These are phyloP conservation scores for Fonsecaea monophora DNA, from an alignment of 2,329 filamentous ascomycete species.

Conservation along the genomic window DNA sequence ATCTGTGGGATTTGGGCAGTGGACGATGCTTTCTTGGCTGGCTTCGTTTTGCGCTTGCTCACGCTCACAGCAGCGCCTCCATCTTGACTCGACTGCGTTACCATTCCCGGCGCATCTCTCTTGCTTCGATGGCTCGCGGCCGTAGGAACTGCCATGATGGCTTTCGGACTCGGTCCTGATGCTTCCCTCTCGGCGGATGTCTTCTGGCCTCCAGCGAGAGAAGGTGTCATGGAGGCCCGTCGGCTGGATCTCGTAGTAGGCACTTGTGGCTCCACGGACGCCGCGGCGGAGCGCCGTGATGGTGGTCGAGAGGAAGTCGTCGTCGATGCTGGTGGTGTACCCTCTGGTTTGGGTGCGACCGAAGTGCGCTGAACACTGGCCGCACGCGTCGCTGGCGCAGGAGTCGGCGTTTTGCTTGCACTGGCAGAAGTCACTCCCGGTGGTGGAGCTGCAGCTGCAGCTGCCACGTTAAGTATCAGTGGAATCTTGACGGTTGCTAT, in stretches of 20 bases:
- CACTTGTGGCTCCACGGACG: slow-evolving; percentile 33
- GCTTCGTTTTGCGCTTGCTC: slow-evolving; percentile 64
- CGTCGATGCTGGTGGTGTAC: slow-evolving; percentile 39
- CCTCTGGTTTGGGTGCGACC: slow-evolving; percentile 37
- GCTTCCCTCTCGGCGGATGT: slow-evolving; percentile 49
- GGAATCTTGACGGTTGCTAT: slow-evolving; percentile 40
- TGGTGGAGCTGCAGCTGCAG: slow-evolving; percentile 22
- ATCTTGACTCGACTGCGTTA: slow-evolving; percentile 61
- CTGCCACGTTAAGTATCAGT: slow-evolving; percentile 37
- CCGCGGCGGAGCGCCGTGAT: slow-evolving; percentile 39
- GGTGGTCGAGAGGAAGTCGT: slow-evolving; percentile 39
- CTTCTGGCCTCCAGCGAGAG: slow-evolving; percentile 39
- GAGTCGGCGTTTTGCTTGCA: slow-evolving; percentile 31
- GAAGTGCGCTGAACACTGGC: slow-evolving; percentile 36
- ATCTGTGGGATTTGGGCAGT: slow-evolving; percentile 42
- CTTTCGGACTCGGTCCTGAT: slow-evolving; percentile 45
- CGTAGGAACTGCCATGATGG: slow-evolving; percentile 40
- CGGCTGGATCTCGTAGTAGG: slow-evolving; percentile 27
- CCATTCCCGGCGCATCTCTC: slow-evolving; percentile 65
- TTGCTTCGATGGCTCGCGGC: slow-evolving; percentile 59
- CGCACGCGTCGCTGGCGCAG: slow-evolving; percentile 32
- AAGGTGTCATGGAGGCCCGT: slow-evolving; percentile 35
- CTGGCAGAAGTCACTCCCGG: not conserved
- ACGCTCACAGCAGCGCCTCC: slow-evolving; percentile 68
- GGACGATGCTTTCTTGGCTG: slow-evolving; percentile 47